phyloP scores from a whole-genome alignment of 108 stramenopile genomes.

The Aureococcus anophagefferens region DNA sequence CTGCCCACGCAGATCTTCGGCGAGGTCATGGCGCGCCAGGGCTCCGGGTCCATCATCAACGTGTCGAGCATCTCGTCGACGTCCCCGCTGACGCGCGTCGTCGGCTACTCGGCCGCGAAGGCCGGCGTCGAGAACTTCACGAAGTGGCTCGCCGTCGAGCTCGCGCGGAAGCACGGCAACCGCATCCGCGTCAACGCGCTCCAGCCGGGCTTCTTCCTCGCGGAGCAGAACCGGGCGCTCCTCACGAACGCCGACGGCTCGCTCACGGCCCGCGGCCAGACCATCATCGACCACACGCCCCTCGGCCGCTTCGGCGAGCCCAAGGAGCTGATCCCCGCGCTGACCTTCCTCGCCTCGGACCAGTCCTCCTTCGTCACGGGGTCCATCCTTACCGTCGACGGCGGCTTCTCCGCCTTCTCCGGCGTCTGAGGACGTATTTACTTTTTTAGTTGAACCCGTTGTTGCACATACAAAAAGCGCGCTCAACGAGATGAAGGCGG shows the following conservation, averaged over 20 bases:
- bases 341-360: conserved; percentile 7
- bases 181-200: conserved; percentile 10
- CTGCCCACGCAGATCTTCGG: conserved; percentile 5
- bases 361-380: conserved; percentile 9
- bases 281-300: conserved; percentile 6
- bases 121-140: conserved; percentile 13
- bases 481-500: too few species aligned
- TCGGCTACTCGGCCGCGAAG: conserved; percentile 14
- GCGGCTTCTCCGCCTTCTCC: conserved; percentile 11
- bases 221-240: conserved; percentile 13
- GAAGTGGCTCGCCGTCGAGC: conserved; percentile 11
- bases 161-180: conserved; percentile 1
- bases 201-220: conserved; percentile 9
- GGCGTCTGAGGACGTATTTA: too few species aligned
- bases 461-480: too few species aligned
- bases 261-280: neutral
- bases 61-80: conserved; percentile 6
- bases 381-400: conserved; percentile 7
- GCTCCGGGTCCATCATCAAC: conserved; percentile 3
- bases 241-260: conserved; percentile 14
- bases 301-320: conserved; percentile 8
- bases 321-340: conserved; percentile 6
- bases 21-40: neutral
- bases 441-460: too few species aligned
- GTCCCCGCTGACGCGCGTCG: conserved; percentile 8